Evolutionary conservation across 345 rosid species (phyloP).

Genomic region (Melaleuca alternifolia): DNA sequence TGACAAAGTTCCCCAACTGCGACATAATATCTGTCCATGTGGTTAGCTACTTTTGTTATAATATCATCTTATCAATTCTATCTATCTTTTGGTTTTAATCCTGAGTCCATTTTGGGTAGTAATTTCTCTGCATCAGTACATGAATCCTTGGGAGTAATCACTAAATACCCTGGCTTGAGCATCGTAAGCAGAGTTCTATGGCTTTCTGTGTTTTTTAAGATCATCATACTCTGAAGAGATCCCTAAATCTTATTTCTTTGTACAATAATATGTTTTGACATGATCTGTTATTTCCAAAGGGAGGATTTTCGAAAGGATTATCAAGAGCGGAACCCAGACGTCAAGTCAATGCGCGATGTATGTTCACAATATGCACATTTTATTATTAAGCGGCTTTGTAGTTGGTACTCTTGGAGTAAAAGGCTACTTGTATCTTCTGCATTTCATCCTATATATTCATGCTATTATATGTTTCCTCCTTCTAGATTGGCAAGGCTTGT

Average conservation of each 20-base stretch:
- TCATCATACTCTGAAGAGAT: not conserved
- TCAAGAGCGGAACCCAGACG: slow-evolving; percentile 76
- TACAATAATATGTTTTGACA: not conserved
- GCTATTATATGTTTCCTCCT: not conserved
- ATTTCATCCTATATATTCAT: not conserved
- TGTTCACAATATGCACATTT: slow-evolving; percentile 2
- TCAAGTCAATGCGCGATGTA: slow-evolving; percentile 93
- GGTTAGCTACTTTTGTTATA: not conserved
- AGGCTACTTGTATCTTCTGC: not conserved
- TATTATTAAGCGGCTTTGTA: not conserved
- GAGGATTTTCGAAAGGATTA: slow-evolving; percentile 84
- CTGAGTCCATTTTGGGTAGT: not conserved
- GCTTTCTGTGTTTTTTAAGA: not conserved
- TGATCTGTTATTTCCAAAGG: slow-evolving; percentile 18
- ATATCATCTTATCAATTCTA: not conserved
- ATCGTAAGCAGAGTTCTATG: not conserved
- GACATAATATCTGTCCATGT: not conserved
- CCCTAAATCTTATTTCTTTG: not conserved
- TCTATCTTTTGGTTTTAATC: not conserved
- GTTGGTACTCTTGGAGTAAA: not conserved
- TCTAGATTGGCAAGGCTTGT: slow-evolving; percentile 89
- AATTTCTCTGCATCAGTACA: not conserved
- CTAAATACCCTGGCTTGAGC: not conserved
- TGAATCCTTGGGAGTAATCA: not conserved
- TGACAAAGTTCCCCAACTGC: not conserved